These are phyloP conservation scores for Beauveria caledonica DNA, from an alignment of 2,329 filamentous ascomycete species.

Conservation along the genomic window DNA sequence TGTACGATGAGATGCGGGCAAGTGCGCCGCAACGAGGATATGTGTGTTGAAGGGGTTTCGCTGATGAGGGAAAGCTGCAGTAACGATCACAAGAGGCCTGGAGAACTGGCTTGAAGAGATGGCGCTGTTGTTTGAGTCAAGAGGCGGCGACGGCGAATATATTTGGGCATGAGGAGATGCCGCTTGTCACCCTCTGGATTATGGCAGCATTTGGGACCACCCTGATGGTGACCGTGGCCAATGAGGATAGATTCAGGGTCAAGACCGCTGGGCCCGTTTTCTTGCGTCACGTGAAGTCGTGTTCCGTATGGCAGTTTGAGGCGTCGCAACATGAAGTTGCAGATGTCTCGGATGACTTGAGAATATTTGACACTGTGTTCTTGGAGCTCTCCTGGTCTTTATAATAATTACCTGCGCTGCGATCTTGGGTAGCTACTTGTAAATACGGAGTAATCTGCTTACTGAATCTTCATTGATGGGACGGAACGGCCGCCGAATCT, in stretches of 20 bases:
- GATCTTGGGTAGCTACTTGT: too few relatives aligned
- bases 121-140: not conserved
- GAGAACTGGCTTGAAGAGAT: not conserved
- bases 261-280: not conserved
- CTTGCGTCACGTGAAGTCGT: constrained; percentile 8
- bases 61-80: not conserved
- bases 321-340: not conserved
- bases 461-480: too few relatives aligned
- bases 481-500: not conserved
- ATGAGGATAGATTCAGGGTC: not conserved
- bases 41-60: not conserved
- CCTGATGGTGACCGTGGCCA: constrained; percentile 7
- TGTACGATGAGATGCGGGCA: constrained; percentile 3
- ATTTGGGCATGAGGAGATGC: constrained; percentile 7
- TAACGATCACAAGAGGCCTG: not conserved
- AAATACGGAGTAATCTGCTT: too few relatives aligned
- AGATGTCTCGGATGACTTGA: not conserved
- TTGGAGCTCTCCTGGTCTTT: not conserved
- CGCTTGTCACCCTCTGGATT: constrained; percentile 6
- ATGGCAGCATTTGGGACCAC: constrained; percentile 10
- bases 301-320: not conserved
- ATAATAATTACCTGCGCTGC: too few relatives aligned
- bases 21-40: not conserved
- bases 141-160: not conserved
- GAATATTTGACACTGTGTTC: not conserved